Percentiles rank a stretch among this genome's conserved stretches.
These are phyloP conservation scores for Fraxinus greggii DNA, from an alignment of 305 asterid genomes.

Conservation along the genomic window DNA sequence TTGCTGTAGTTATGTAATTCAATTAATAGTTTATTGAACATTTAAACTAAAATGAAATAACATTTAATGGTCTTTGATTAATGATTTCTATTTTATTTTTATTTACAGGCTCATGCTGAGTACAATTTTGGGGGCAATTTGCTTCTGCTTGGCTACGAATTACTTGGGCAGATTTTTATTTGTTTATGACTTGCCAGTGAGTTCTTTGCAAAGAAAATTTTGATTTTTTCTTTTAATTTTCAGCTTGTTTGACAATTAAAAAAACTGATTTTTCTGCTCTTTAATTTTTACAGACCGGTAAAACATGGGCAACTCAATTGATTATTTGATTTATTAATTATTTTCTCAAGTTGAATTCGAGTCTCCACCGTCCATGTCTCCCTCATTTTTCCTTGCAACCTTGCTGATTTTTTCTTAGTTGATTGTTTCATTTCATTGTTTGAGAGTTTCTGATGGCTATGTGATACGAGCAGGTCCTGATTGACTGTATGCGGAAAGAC, in stretches of 20 bases:
- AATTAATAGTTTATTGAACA: conserved; percentile 22
- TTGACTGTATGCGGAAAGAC: conserved; percentile 90
- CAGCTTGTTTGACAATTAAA: not conserved
- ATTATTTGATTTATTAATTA: too few relatives aligned
- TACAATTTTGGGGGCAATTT: conserved; percentile 57
- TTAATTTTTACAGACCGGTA: conserved; percentile 39
- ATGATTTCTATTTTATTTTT: not conserved
- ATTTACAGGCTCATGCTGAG: conserved; percentile 60
- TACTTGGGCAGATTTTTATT: conserved; percentile 74
- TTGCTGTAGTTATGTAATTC: conserved; percentile 32
- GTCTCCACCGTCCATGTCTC: too few relatives aligned
- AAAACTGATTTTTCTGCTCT: conserved; percentile 12
- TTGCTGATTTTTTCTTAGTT: too few relatives aligned
- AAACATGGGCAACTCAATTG: conserved; percentile 58
- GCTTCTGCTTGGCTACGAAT: conserved; percentile 54
- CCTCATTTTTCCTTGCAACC: too few relatives aligned
- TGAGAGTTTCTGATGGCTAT: conserved; percentile 3
- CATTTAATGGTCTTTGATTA: not conserved
- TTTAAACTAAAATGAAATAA: not conserved
- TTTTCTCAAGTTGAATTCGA: too few relatives aligned
- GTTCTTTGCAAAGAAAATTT: conserved; percentile 19
- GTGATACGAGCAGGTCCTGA: conserved; percentile 69
- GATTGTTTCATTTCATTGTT: not conserved
- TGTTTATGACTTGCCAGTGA: conserved; percentile 53
- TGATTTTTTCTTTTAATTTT: not conserved